A percentile compares a stretch with the other conserved stretches of the same genome.
Evolutionary conservation across 164 flowering plant species (phyloP).

Genomic region (Umbilicus rupestris): DNA sequence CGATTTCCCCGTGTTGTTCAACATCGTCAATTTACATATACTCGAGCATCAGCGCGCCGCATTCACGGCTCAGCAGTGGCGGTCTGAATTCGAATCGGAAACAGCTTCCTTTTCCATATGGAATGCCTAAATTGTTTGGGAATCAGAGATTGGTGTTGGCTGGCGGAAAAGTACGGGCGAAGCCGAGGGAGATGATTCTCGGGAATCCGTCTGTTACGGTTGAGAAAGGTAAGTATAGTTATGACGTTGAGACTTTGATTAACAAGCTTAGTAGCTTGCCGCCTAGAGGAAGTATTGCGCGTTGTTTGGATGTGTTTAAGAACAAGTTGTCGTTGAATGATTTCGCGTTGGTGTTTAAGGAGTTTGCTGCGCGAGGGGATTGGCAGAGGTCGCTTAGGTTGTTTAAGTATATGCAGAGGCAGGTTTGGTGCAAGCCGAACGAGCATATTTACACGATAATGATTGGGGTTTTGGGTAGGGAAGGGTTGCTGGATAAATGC

Average conservation of each 20-base stretch:
- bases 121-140: conserved; percentile 9
- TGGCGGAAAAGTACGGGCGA: conserved; percentile 30
- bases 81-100: conserved; percentile 1
- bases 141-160: conserved; percentile 16
- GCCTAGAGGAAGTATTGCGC: conserved; percentile 88
- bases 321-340: conserved; percentile 78
- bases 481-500: conserved; percentile 71
- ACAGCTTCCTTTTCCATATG: conserved; percentile 4
- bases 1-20: conserved; percentile 1
- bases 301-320: conserved; percentile 74
- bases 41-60: not conserved
- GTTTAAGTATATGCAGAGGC: conserved; percentile 93
- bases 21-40: not conserved
- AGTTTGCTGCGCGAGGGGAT: conserved; percentile 82
- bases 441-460: conserved; percentile 81
- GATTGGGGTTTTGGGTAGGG: conserved; percentile 75
- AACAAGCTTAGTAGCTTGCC: conserved; percentile 87
- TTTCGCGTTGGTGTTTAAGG: conserved; percentile 75
- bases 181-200: conserved; percentile 47
- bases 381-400: conserved; percentile 89
- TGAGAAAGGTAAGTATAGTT: conserved; percentile 91
- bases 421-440: conserved; percentile 93
- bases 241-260: conserved; percentile 86
- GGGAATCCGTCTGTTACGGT: conserved; percentile 70
- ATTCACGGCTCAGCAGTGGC: not conserved